A percentile compares a stretch with the other conserved stretches of the same genome.
Conservation (phyloP, 2,329 filamentous ascomycete genomes). For the Apiospora hydei region DNA sequence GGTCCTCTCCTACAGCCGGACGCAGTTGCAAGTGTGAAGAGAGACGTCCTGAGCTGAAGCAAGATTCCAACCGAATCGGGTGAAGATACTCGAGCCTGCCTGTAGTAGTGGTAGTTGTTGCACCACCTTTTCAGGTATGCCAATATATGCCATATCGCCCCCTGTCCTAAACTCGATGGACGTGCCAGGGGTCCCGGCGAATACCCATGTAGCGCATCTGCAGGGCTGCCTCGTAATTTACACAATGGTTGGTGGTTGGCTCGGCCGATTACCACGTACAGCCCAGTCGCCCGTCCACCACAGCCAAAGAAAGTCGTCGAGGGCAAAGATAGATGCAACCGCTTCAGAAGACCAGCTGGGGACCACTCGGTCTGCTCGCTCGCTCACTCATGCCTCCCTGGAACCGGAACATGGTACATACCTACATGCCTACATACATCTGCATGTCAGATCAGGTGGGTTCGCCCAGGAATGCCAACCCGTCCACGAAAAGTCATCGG, state of each 20-base stretch:
- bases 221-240: conserved; percentile 34
- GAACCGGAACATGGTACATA: background rate
- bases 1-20: background rate
- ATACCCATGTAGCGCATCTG: conserved; percentile 27
- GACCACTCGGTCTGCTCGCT: background rate
- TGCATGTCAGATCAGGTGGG: conserved; percentile 17
- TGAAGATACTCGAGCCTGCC: background rate
- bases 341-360: background rate
- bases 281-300: background rate
- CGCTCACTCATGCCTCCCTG: background rate
- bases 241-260: conserved; percentile 31
- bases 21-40: too few relatives aligned
- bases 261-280: conserved; percentile 26
- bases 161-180: conserved; percentile 12
- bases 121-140: conserved; percentile 14
- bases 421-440: background rate
- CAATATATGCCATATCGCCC: conserved; percentile 12
- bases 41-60: background rate
- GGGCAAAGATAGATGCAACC: conserved; percentile 4
- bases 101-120: background rate
- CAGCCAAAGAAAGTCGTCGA: conserved; percentile 1
- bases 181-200: conserved; percentile 18
- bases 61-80: background rate
- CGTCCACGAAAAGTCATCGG: background rate
- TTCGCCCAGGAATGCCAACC: background rate